Conservation (phyloP, 345 rosid genomes). For the Nasturtium officinale region DNA sequence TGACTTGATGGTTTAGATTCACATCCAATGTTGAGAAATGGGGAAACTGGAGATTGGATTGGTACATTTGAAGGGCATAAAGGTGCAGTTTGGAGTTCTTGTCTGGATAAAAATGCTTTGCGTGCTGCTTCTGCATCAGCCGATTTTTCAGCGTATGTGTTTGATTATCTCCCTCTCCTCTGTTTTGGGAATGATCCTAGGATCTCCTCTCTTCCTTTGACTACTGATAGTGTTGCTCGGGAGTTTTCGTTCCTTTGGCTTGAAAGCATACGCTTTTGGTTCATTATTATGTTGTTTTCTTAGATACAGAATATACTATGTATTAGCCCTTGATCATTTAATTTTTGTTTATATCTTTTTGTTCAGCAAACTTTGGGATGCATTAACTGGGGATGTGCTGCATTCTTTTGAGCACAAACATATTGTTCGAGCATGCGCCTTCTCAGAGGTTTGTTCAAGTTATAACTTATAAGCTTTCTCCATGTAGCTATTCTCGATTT, state of each 20-base stretch:
- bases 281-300: not conserved
- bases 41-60: conserved; percentile 99
- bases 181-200: too few relatives aligned
- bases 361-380: conserved; percentile 88
- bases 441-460: conserved; percentile 63
- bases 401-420: conserved; percentile 95
- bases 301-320: not conserved
- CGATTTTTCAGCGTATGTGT: conserved; percentile 83
- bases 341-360: not conserved
- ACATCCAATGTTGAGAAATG: conserved; percentile 96
- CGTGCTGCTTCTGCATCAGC: conserved; percentile 98
- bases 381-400: conserved; percentile 79
- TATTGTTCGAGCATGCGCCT: conserved; percentile 85
- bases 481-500: not conserved
- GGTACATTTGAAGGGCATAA: conserved; percentile 99
- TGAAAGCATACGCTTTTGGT: too few relatives aligned
- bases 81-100: conserved; percentile 99
- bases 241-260: too few relatives aligned
- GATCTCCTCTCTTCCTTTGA: too few relatives aligned
- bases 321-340: not conserved
- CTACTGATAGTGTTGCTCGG: too few relatives aligned
- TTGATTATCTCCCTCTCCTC: too few relatives aligned
- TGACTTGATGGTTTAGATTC: conserved; percentile 58
- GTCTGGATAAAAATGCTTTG: conserved; percentile 80
- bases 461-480: not conserved